Evolutionary conservation across 352 stramenopile species (phyloP).

Genomic region (Globisporangium iwayamae): DNA sequence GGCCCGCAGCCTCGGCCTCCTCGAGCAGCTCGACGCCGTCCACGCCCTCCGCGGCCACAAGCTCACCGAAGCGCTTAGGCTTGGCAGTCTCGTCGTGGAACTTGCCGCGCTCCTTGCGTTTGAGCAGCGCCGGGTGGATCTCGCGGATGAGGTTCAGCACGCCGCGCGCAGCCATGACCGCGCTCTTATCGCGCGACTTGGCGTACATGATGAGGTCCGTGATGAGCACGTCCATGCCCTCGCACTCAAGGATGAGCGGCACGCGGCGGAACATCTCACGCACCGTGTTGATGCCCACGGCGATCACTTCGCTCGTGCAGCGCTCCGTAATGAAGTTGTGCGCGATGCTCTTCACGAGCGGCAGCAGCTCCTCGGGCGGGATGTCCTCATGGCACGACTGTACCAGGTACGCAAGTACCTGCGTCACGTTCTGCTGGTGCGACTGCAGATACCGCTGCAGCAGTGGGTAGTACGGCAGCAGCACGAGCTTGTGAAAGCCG

Average conservation of each 20-base stretch:
- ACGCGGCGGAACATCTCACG: conserved; percentile 94
- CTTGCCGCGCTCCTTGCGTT: conserved; percentile 96
- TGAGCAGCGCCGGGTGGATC: conserved; percentile 93
- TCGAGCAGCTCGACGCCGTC: conserved; percentile 95
- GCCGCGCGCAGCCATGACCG: conserved; percentile 94
- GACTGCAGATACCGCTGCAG: conserved; percentile 92
- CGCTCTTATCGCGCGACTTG: conserved; percentile 95
- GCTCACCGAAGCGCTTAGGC: conserved; percentile 89
- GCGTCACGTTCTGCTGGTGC: conserved; percentile 89
- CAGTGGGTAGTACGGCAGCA: conserved; percentile 96
- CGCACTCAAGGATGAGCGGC: conserved; percentile 92
- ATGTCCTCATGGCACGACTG: conserved; percentile 98
- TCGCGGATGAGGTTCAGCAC: conserved; percentile 97
- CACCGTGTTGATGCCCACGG: conserved; percentile 97
- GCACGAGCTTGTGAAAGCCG: conserved; percentile 96
- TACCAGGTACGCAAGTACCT: conserved; percentile 96
- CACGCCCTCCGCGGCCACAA: conserved; percentile 90
- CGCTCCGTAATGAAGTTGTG: conserved; percentile 98
- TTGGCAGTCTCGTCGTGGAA: conserved; percentile 81
- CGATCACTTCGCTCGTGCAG: conserved; percentile 95
- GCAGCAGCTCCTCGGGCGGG: conserved; percentile 95
- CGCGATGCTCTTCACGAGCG: conserved; percentile 96
- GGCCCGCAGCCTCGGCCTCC: conserved; percentile 63
- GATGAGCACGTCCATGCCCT: conserved; percentile 88
- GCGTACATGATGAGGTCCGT: conserved; percentile 95